These are phyloP conservation scores for Saccharomyces hybrid DNA, from an alignment of 1,139 yeast genomes.

Conservation along the genomic window DNA sequence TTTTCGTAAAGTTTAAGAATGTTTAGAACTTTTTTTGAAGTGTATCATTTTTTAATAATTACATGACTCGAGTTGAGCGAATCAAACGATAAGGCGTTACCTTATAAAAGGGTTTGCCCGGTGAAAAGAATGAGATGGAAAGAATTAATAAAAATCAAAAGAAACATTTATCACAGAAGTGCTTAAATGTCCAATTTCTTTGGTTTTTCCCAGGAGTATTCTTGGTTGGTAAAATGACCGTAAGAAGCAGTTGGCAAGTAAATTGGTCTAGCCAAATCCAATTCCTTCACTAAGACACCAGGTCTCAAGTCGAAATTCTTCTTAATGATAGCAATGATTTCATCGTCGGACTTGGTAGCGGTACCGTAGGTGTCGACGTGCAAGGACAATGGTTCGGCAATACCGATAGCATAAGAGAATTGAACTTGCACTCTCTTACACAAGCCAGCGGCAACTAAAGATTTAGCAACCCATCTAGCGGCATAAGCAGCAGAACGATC, in stretches of 20 bases:
- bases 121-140: neutral
- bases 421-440: slow-evolving; percentile 98
- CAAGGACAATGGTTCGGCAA: slow-evolving; percentile 97
- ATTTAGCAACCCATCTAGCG: slow-evolving; percentile 99
- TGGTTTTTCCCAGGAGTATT: slow-evolving; percentile 97
- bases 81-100: slow-evolving; percentile 8
- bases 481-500: slow-evolving; percentile 99
- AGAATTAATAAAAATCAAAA: neutral
- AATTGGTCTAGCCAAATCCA: slow-evolving; percentile 97
- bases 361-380: slow-evolving; percentile 98
- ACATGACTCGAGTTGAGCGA: slow-evolving; percentile 19
- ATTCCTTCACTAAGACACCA: slow-evolving; percentile 95
- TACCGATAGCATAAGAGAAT: slow-evolving; percentile 99
- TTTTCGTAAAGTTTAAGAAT: neutral
- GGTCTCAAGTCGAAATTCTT: slow-evolving; percentile 98
- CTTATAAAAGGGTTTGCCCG: neutral
- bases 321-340: slow-evolving; percentile 83
- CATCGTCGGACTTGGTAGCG: slow-evolving; percentile 77
- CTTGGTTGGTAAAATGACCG: slow-evolving; percentile 99
- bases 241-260: slow-evolving; percentile 98
- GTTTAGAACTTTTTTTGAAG: neutral
- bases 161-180: neutral
- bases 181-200: slow-evolving; percentile 69
- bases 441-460: slow-evolving; percentile 87
- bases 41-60: slow-evolving; percentile 1